These are phyloP conservation scores for Elongisporangium senticosum DNA, from an alignment of 352 stramenopile genomes.

Conservation along the genomic window DNA sequence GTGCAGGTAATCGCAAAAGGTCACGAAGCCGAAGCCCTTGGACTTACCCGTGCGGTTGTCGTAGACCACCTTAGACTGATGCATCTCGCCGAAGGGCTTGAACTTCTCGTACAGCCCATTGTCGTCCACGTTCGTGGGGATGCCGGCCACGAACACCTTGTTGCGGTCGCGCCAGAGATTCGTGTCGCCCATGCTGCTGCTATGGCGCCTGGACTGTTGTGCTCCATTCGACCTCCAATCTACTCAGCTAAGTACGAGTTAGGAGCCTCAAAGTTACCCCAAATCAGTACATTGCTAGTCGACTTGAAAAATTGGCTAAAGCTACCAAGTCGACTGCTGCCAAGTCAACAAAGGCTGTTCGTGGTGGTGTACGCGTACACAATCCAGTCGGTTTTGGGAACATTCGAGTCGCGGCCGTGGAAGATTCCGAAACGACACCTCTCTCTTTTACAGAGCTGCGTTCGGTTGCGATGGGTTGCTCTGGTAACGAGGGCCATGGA, in stretches of 20 bases:
- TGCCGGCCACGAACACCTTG: constrained; percentile 81
- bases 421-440: neutral
- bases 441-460: neutral
- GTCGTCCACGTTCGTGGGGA: constrained; percentile 60
- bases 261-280: constrained; percentile 1
- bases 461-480: neutral
- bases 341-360: too few relatives aligned
- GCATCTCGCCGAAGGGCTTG: constrained; percentile 72
- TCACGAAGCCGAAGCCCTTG: constrained; percentile 79
- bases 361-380: neutral
- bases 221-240: neutral
- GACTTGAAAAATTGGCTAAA: too few relatives aligned
- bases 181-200: constrained; percentile 41
- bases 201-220: neutral
- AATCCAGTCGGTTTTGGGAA: neutral
- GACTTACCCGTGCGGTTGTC: constrained; percentile 64
- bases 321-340: too few relatives aligned
- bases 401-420: neutral
- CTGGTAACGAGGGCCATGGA: too few relatives aligned
- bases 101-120: constrained; percentile 70
- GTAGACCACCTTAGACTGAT: constrained; percentile 81
- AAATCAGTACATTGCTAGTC: neutral
- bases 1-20: constrained; percentile 73
- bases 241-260: constrained; percentile 12
- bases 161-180: constrained; percentile 85